Evolutionary conservation across 257 asterid genomes (phyloP), one percentile per base, ranked within the genome.

Genomic region (Ajuga chamaepitys): DNA sequence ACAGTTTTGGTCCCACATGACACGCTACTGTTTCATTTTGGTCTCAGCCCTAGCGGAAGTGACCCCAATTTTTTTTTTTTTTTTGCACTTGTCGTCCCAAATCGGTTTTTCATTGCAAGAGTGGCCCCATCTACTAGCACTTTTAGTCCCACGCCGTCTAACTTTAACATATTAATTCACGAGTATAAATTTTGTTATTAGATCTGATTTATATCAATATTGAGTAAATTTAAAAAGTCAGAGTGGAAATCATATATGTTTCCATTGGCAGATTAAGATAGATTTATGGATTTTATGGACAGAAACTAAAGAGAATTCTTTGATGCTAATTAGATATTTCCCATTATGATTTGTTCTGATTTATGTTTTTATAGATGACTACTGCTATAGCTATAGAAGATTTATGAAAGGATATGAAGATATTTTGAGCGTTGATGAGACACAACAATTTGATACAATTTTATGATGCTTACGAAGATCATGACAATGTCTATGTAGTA

Each of bases 341-440:
- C 7, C 26, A 4, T 22, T 10, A 13, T 41, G 28, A n/a, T n/a
- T n/a, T n/a, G n/a, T n/a, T 24, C 24, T n/a, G n/a, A n/a, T 53
- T 37, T 58, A 55, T 44, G 45, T 12, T 21, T 76, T 74, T 51
- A 55, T 79, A 89, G 98, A 89, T 92, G 98, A 89, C 91, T 28
- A 92, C 97, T 38, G 91, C 95, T 22, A 89, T 92, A 64, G 96
- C 98, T 48, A 92, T 92, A 72, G 98, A 92, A 78, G 98, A 92
- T 67, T 97, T 92, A 7, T 71, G 97, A 69, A 89, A 95, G 86
- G 98, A 92, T 84, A 97, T 92, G 75, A 86, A 86, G 72, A 92
- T 92, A 78, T 81, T 92, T 80, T 86, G 86, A 84, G 93, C 97
- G 71, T 81, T 92, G 83, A 78, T 95, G 0, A 97, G 98, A 5